Conservation (phyloP, 352 stramenopile species). For the Pythium phragmitis region DNA sequence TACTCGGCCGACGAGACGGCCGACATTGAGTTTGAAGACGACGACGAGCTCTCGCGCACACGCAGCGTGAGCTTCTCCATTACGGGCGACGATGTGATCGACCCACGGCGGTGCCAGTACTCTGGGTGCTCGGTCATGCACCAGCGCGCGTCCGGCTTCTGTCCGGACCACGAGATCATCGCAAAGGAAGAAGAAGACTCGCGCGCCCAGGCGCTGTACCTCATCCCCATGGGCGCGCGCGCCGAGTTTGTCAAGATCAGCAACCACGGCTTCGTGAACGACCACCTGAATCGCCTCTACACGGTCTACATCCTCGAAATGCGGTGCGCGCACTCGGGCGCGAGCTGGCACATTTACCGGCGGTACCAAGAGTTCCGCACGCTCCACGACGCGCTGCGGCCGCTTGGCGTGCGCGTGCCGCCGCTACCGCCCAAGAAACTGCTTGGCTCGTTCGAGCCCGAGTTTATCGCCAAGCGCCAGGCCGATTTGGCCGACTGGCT, state of each 20-base stretch:
- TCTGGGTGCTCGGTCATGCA: constrained; percentile 58
- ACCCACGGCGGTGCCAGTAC: constrained; percentile 52
- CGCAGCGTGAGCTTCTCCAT: constrained; percentile 54
- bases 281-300: constrained; percentile 70
- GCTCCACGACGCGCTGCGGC: constrained; percentile 62
- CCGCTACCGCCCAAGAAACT: constrained; percentile 83
- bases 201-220: constrained; percentile 71
- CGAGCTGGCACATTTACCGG: constrained; percentile 82
- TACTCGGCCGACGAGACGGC: constrained; percentile 81
- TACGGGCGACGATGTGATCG: constrained; percentile 45
- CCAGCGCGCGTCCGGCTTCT: constrained; percentile 67
- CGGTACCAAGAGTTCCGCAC: constrained; percentile 85
- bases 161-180: constrained; percentile 73
- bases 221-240: constrained; percentile 65
- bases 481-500: constrained; percentile 71
- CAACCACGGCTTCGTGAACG: constrained; percentile 75
- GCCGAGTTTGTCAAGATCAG: constrained; percentile 78
- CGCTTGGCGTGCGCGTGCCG: constrained; percentile 67
- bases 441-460: constrained; percentile 76
- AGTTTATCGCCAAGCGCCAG: constrained; percentile 79
- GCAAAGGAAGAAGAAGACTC: constrained; percentile 83
- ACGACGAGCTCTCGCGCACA: constrained; percentile 33
- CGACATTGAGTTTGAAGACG: constrained; percentile 78
- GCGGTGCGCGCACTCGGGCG: constrained; percentile 67
- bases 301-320: constrained; percentile 82